These are phyloP conservation scores for Periconia macrospinosa DNA, from an alignment of 2,329 filamentous ascomycete genomes.

Conservation along the genomic window DNA sequence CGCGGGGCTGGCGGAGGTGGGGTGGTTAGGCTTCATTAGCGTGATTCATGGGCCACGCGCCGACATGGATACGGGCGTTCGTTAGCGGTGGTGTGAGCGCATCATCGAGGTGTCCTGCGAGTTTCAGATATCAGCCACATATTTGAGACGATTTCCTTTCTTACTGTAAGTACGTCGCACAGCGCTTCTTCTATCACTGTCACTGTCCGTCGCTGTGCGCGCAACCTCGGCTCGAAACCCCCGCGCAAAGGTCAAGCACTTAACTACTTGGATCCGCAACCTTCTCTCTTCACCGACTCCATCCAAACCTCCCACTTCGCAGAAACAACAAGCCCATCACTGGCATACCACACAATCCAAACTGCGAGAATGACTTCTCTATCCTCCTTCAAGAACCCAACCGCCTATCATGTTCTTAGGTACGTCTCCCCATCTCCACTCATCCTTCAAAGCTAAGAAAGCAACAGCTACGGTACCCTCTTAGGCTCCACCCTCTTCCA, in stretches of 20 bases:
- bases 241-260: background rate
- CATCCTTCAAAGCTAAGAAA: constrained; percentile 13
- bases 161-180: too few species aligned
- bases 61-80: background rate
- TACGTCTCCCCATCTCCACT: constrained; percentile 39
- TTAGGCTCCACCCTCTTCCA: constrained; percentile 88
- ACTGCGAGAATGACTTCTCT: constrained; percentile 48
- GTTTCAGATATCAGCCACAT: background rate
- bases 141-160: too few species aligned
- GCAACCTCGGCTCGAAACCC: background rate
- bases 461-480: constrained; percentile 77
- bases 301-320: background rate
- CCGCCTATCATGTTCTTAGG: constrained; percentile 77
- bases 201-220: too few species aligned
- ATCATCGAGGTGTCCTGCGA: background rate
- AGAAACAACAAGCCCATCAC: background rate
- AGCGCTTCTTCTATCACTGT: too few species aligned
- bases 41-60: background rate
- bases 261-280: background rate
- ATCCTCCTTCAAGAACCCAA: constrained; percentile 60
- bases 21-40: background rate
- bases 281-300: background rate
- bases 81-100: constrained; percentile 1
- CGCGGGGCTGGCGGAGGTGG: background rate
- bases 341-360: background rate